Evolutionary conservation across 306 rosid genomes (phyloP), one percentile per base, ranked within the genome.

Genomic region (Rosa rugosa): DNA sequence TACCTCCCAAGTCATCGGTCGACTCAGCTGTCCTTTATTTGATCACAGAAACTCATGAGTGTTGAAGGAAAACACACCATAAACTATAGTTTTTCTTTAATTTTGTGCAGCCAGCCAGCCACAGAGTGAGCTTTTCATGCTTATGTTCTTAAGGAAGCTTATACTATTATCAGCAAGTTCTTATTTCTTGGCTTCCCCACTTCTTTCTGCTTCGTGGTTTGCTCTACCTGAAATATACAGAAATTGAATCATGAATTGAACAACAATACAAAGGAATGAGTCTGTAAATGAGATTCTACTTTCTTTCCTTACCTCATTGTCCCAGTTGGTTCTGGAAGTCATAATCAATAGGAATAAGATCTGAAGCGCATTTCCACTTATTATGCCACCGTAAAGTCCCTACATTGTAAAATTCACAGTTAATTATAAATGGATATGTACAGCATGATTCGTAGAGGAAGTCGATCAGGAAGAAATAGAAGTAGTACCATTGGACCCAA

Each of bases 291-390:
- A 64, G 9, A 31, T 40, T 68, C 17, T 20, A 20, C 72, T 68
- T 34, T 27, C 20, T 78, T 50, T 6, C 9, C 9, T 50, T 64
- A 85, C 91, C 87, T 88, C 86, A 8, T 79, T 83, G 47, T 69
- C 69, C 89, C 91, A 85, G 40, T 86, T 84, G 66, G 84, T 81
- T 82, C 63, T 81, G 60, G 44, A 81, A 44, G 82, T 80, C 57
- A 85, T 46, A 10, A 73, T 0, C 11, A 77, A 3, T 25, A 85
- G 73, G 71, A 79, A 17, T 14, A 81, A 67, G 25, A 74, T 77
- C 38, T 85, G 87, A 50, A 83, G 56, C 63, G 78, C 23, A n/a
- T 17, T 79, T 16, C 86, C 89, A 18, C 87, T 76, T 20, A 81
- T 17, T 63, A 79, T 51, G 63, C 84, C 84, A 31, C 76, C 82